Conservation (phyloP, 2,329 filamentous ascomycete genomes). For the Dryadomyces quercivorus region DNA sequence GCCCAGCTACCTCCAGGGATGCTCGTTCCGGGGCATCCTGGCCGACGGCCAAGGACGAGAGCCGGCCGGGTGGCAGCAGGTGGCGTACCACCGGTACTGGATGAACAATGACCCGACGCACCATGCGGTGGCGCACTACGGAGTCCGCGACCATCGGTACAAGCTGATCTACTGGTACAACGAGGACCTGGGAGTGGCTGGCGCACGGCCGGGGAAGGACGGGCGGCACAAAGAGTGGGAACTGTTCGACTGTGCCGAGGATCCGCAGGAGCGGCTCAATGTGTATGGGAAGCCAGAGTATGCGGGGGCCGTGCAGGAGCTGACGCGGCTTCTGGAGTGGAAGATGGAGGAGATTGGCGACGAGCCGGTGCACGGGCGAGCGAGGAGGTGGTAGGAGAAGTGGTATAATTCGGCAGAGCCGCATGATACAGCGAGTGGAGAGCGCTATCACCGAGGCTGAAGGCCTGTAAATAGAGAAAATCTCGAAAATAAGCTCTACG, state of each 20-base stretch:
- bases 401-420: no score
- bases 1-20: slow-evolving; percentile 40
- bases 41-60: slow-evolving; percentile 17
- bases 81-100: slow-evolving; percentile 44
- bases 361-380: slow-evolving; percentile 20
- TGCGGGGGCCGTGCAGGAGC: slow-evolving; percentile 22
- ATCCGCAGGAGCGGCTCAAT: slow-evolving; percentile 37
- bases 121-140: slow-evolving; percentile 38
- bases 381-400: no score
- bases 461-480: no score
- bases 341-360: slow-evolving; percentile 43
- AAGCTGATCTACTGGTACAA: slow-evolving; percentile 47
- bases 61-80: slow-evolving; percentile 33
- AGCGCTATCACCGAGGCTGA: no score
- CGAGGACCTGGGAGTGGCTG: slow-evolving; percentile 31
- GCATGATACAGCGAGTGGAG: no score
- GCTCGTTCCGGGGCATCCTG: slow-evolving; percentile 27
- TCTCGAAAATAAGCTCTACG: no score
- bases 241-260: slow-evolving; percentile 37
- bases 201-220: slow-evolving; percentile 26
- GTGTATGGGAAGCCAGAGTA: slow-evolving; percentile 27
- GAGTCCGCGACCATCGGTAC: slow-evolving; percentile 35
- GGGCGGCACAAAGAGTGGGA: slow-evolving; percentile 35
- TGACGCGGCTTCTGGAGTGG: slow-evolving; percentile 28
- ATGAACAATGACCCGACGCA: slow-evolving; percentile 41